phyloP scores from a whole-genome alignment of 164 flowering plant genomes.

The Aristolochia contorta region DNA sequence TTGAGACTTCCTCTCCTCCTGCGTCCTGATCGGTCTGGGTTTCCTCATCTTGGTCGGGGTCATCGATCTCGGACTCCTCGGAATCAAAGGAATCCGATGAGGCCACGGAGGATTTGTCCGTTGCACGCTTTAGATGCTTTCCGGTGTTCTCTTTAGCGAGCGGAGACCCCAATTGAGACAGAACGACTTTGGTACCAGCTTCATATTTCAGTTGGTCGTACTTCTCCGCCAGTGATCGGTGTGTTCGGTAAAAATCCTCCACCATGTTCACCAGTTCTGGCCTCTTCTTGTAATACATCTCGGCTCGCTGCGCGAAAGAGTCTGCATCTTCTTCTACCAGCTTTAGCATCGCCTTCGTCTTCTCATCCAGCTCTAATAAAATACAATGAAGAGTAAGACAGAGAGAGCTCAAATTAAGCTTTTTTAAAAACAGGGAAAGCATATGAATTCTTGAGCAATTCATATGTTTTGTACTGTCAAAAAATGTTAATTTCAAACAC shows the following conservation, averaged over 20 bases:
- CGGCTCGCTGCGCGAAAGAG: slow-evolving; percentile 80
- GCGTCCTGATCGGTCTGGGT: slow-evolving; percentile 7
- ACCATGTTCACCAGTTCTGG: slow-evolving; percentile 83
- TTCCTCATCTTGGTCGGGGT: slow-evolving; percentile 30
- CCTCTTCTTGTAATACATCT: slow-evolving; percentile 88
- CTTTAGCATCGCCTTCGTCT: slow-evolving; percentile 67
- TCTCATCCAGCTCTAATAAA: slow-evolving; percentile 56
- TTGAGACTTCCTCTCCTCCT: slow-evolving; percentile 19
- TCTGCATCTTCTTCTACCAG: slow-evolving; percentile 83
- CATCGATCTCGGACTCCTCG: slow-evolving; percentile 28
- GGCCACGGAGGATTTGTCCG: slow-evolving; percentile 20
- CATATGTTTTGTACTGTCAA: too few species aligned
- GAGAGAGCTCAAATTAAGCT: too few species aligned
- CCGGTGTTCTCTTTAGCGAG: slow-evolving; percentile 20
- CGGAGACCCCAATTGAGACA: slow-evolving; percentile 26
- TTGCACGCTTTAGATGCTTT: slow-evolving; percentile 15
- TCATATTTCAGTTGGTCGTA: slow-evolving; percentile 60
- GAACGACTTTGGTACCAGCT: slow-evolving; percentile 20
- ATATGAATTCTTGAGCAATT: too few species aligned
- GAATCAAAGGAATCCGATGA: slow-evolving; percentile 33
- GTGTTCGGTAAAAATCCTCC: slow-evolving; percentile 72
- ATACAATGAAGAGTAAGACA: not conserved
- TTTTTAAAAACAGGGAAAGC: too few species aligned
- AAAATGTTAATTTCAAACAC: too few species aligned
- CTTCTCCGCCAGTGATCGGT: slow-evolving; percentile 75